A percentile compares a stretch with the other conserved stretches of the same genome.
Conservation (phyloP, 2,329 filamentous ascomycete genomes). For the Ophiocordyceps polyrhachis-furcata region DNA sequence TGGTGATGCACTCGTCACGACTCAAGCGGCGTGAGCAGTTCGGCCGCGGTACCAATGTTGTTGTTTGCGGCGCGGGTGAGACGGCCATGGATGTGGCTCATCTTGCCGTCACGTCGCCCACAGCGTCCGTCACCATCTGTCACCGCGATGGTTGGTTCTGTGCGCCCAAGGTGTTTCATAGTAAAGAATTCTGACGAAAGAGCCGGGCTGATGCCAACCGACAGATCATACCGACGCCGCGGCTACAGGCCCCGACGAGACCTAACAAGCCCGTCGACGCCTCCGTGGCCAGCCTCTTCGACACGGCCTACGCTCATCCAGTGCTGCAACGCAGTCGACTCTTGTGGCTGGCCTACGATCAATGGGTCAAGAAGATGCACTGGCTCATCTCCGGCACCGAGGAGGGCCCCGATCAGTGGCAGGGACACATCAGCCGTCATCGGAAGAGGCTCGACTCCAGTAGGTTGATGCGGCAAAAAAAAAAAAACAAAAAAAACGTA, state of each 20-base stretch:
- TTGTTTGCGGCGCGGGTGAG: constrained; percentile 25
- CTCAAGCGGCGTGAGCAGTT: constrained; percentile 24
- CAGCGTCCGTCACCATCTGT: constrained; percentile 22
- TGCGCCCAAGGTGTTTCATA: constrained; percentile 20
- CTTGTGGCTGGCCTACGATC: constrained; percentile 27
- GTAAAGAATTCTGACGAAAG: background rate
- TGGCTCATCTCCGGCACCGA: constrained; percentile 24
- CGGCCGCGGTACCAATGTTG: constrained; percentile 18
- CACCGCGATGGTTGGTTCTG: constrained; percentile 27
- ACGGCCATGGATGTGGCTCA: constrained; percentile 26
- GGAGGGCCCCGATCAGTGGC: constrained; percentile 27
- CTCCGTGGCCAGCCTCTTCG: constrained; percentile 27
- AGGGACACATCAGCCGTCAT: constrained; percentile 21
- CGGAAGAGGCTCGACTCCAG: constrained; percentile 17
- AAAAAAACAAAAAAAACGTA: background rate
- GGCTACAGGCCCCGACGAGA: background rate
- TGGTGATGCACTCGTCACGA: constrained; percentile 22
- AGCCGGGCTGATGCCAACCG: background rate
- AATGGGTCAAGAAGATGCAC: constrained; percentile 23
- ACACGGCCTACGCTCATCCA: constrained; percentile 31
- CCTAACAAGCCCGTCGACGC: constrained; percentile 28
- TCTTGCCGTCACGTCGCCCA: constrained; percentile 23
- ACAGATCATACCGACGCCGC: constrained; percentile 11
- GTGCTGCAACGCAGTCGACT: constrained; percentile 21
- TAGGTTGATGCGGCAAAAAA: constrained; percentile 4